phyloP scores from a whole-genome alignment of 331 rosid genomes.

The Arachis monticola region DNA sequence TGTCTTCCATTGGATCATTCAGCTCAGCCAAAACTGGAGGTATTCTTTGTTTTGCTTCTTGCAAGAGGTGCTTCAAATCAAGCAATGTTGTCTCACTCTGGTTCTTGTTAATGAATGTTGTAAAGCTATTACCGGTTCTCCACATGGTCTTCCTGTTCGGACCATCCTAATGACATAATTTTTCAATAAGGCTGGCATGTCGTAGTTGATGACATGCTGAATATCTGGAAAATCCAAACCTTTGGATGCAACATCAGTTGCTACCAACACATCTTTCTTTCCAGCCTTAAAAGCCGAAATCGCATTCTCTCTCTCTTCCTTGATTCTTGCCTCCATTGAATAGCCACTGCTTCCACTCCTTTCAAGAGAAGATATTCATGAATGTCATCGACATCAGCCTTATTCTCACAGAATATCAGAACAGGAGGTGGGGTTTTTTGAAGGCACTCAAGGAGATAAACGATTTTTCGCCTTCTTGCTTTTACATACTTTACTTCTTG shows the following conservation, averaged over 20 bases:
- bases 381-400: conserved; percentile 84
- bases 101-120: conserved; percentile 78
- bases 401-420: conserved; percentile 75
- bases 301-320: conserved; percentile 81
- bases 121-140: conserved; percentile 85
- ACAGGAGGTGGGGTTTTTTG: conserved; percentile 87
- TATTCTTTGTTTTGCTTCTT: conserved; percentile 85
- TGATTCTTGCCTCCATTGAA: conserved; percentile 91
- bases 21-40: conserved; percentile 83
- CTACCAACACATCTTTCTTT: conserved; percentile 79
- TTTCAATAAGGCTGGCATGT: conserved; percentile 88
- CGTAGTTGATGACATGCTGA: conserved; percentile 79
- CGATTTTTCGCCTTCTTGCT: conserved; percentile 82
- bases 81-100: conserved; percentile 84
- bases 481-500: conserved; percentile 83
- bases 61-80: conserved; percentile 78
- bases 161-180: conserved; percentile 84
- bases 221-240: conserved; percentile 87
- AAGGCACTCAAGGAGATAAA: conserved; percentile 76
- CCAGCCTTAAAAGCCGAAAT: conserved; percentile 70
- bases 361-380: conserved; percentile 82
- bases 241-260: conserved; percentile 83
- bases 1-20: conserved; percentile 78
- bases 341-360: conserved; percentile 85
- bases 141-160: conserved; percentile 78